Evolutionary conservation across 805 yeast genomes (phyloP).

Genomic region (Metschnikowia bowlesiae): DNA sequence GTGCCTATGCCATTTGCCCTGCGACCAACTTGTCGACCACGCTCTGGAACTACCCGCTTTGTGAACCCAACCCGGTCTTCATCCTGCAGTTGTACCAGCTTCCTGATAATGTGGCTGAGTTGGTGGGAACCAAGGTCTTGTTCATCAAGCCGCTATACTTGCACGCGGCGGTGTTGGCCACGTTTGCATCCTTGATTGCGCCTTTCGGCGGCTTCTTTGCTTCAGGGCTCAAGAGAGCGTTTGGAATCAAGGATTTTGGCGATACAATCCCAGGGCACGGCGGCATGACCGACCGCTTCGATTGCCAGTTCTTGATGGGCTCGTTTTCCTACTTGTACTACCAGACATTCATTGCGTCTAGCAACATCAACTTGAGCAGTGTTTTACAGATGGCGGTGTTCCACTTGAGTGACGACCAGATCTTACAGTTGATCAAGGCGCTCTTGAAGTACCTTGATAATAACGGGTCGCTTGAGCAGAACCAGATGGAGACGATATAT

Average conservation of each 20-base stretch:
- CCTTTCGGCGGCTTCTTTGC: conserved; percentile 99
- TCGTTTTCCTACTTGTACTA: conserved; percentile 88
- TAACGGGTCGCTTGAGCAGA: conserved; percentile 26
- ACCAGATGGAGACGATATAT: conserved; percentile 24
- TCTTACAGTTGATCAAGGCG: conserved; percentile 55
- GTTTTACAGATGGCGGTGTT: conserved; percentile 72
- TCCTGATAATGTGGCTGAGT: conserved; percentile 61
- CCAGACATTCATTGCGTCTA: conserved; percentile 81
- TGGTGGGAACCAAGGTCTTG: conserved; percentile 43
- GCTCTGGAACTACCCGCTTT: conserved; percentile 57
- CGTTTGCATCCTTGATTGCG: conserved; percentile 94
- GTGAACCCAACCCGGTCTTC: conserved; percentile 89
- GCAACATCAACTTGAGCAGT: conserved; percentile 67
- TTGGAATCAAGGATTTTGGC: conserved; percentile 95
- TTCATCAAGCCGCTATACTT: conserved; percentile 82
- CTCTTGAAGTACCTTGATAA: conserved; percentile 51
- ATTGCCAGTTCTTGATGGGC: conserved; percentile 98
- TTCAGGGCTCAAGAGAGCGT: conserved; percentile 93
- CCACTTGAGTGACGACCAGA: conserved; percentile 62
- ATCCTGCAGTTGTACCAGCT: conserved; percentile 71
- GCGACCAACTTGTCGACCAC: conserved; percentile 61
- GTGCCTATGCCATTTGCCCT: conserved; percentile 83
- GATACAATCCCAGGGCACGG: conserved; percentile 99
- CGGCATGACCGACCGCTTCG: conserved; percentile 95
- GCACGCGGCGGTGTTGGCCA: conserved; percentile 81